phyloP scores from a whole-genome alignment of 345 rosid species.

The Viola odorata region DNA sequence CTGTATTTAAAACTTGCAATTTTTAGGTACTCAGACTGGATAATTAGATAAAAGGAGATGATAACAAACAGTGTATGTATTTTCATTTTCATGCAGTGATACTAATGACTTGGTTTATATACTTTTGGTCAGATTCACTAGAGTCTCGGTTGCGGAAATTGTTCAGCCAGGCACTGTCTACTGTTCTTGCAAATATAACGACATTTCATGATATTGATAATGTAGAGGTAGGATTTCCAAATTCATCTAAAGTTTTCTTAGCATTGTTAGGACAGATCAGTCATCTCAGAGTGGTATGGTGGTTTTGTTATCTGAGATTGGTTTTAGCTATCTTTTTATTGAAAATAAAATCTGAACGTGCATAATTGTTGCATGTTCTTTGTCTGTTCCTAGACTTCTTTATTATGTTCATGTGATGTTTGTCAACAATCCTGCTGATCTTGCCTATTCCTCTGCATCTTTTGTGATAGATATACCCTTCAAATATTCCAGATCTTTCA shows the following conservation, averaged over 20 bases:
- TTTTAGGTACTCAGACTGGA: too few relatives aligned
- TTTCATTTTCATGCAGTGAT: neutral
- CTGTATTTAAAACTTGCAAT: too few relatives aligned
- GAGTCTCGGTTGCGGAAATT: constrained; percentile 47
- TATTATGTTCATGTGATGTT: neutral
- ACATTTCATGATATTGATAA: constrained; percentile 53
- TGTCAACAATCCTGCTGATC: neutral
- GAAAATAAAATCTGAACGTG: too few relatives aligned
- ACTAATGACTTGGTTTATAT: constrained; percentile 3
- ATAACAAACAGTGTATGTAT: neutral
- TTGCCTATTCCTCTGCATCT: constrained; percentile 7
- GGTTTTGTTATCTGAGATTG: too few relatives aligned
- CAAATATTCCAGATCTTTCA: constrained; percentile 58
- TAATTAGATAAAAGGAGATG: too few relatives aligned
- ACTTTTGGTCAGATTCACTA: constrained; percentile 48
- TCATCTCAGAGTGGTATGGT: neutral
- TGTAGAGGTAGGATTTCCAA: constrained; percentile 55
- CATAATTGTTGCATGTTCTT: neutral
- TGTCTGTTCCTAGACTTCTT: neutral
- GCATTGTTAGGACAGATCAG: constrained; percentile 3
- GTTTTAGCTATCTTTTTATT: too few relatives aligned
- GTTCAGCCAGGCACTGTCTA: constrained; percentile 48
- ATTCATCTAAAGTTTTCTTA: constrained; percentile 3
- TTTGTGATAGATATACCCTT: constrained; percentile 50
- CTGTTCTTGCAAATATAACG: constrained; percentile 51